phyloP scores from a whole-genome alignment of 495 filamentous ascomycete genomes.

The Astrothelium subdiscretum region DNA sequence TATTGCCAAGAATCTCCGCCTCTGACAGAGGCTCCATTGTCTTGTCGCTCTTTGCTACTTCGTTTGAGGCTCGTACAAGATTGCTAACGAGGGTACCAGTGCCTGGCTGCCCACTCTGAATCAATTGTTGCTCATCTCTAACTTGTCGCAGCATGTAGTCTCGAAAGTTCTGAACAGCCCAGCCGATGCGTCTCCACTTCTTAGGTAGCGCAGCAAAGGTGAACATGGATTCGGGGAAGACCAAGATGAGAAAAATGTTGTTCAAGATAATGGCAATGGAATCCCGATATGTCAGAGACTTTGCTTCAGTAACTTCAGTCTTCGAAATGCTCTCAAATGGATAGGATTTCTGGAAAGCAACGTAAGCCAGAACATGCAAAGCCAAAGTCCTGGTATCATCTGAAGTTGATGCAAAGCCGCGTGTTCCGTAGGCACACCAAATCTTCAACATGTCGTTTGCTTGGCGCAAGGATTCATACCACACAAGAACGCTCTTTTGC shows the following conservation, averaged over 20 bases:
- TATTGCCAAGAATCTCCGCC: constrained; percentile 40
- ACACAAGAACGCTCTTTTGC: constrained; percentile 31
- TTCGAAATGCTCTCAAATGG: constrained; percentile 17
- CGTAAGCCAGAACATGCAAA: constrained; percentile 27
- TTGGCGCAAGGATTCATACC: constrained; percentile 31
- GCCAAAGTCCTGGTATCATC: constrained; percentile 26
- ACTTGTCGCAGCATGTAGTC: constrained; percentile 15
- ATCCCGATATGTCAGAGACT: constrained; percentile 19
- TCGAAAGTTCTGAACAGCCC: constrained; percentile 23
- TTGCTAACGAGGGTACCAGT: not conserved
- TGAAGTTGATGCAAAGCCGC: constrained; percentile 8
- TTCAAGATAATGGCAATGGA: constrained; percentile 25
- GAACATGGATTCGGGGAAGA: constrained; percentile 17
- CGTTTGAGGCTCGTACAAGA: not conserved
- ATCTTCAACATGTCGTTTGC: constrained; percentile 28
- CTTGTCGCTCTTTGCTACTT: not conserved
- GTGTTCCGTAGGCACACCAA: not conserved
- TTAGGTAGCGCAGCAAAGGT: constrained; percentile 16
- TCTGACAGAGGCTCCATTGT: not conserved
- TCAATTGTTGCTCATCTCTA: not conserved
- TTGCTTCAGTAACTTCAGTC: constrained; percentile 7
- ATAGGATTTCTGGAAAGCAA: constrained; percentile 28
- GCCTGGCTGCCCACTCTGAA: not conserved
- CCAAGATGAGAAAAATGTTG: constrained; percentile 26
- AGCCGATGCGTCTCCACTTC: constrained; percentile 18